Evolutionary conservation across 257 asterid species (phyloP).

Genomic region (Phtheirospermum japonicum): DNA sequence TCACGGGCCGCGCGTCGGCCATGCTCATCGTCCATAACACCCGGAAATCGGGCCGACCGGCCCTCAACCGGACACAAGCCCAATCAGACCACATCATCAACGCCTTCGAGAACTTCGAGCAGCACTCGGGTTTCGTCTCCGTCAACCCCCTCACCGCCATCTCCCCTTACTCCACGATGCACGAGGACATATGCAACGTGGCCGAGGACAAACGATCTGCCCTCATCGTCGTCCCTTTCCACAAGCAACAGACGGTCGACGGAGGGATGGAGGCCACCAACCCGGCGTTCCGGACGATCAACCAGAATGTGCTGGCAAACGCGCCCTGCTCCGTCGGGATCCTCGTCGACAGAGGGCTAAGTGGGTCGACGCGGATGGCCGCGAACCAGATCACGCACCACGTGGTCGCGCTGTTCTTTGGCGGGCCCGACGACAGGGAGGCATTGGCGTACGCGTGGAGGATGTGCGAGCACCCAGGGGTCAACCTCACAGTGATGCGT

Average conservation of each 20-base stretch:
- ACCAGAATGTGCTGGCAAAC: conserved; percentile 71
- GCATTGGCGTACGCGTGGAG: conserved; percentile 76
- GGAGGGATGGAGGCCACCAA: conserved; percentile 89
- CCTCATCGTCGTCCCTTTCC: conserved; percentile 71
- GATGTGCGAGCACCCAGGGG: conserved; percentile 66
- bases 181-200: conserved; percentile 75
- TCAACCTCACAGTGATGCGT: conserved; percentile 55
- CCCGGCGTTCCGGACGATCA: conserved; percentile 62
- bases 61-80: conserved; percentile 75
- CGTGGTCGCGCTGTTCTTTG: conserved; percentile 66
- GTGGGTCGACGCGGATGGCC: conserved; percentile 60
- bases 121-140: conserved; percentile 51
- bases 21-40: conserved; percentile 87
- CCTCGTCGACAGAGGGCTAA: conserved; percentile 85
- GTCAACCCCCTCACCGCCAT: conserved; percentile 79
- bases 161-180: conserved; percentile 95
- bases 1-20: conserved; percentile 93
- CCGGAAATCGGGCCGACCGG: conserved; percentile 54
- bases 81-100: conserved; percentile 87
- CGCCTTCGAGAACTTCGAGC: conserved; percentile 85
- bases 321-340: conserved; percentile 90
- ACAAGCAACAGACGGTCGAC: conserved; percentile 92
- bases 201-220: conserved; percentile 84
- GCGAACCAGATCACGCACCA: conserved; percentile 56
- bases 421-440: conserved; percentile 87